These are phyloP conservation scores for Penicillium steckii DNA, from an alignment of 495 filamentous ascomycete genomes.

Conservation along the genomic window DNA sequence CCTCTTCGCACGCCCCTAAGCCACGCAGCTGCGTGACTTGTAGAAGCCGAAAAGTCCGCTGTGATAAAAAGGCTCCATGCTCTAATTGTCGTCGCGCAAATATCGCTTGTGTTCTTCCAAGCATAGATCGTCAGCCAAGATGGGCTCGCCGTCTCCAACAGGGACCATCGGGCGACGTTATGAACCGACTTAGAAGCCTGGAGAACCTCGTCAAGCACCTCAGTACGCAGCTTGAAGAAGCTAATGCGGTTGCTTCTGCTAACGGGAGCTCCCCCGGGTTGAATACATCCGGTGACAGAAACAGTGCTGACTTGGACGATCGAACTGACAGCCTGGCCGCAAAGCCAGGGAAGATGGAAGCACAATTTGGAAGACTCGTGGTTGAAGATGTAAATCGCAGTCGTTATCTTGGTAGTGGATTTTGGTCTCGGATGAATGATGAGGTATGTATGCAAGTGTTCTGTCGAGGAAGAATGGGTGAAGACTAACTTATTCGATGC, in stretches of 20 bases:
- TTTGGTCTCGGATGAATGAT: constrained; percentile 54
- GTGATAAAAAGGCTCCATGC: constrained; percentile 66
- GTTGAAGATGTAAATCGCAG: constrained; percentile 39
- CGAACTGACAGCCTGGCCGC: background rate
- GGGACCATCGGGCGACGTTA: constrained; percentile 38
- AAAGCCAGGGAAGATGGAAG: constrained; percentile 19
- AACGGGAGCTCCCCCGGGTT: constrained; percentile 10
- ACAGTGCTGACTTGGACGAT: background rate
- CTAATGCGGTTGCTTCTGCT: constrained; percentile 21
- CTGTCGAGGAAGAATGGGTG: background rate
- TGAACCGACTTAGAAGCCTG: constrained; percentile 52
- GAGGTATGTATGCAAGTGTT: constrained; percentile 42
- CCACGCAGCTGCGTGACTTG: constrained; percentile 56
- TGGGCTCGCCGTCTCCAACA: constrained; percentile 51
- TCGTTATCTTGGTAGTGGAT: constrained; percentile 50
- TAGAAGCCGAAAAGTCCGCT: constrained; percentile 63
- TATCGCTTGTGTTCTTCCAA: constrained; percentile 55
- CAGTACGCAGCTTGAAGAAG: constrained; percentile 48
- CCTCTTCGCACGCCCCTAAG: constrained; percentile 29
- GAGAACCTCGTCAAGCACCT: constrained; percentile 58
- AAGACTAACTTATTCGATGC: background rate
- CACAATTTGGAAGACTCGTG: constrained; percentile 42
- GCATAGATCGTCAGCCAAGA: constrained; percentile 43
- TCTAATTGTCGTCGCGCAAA: constrained; percentile 63
- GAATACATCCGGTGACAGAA: constrained; percentile 16